Evolutionary conservation across 352 stramenopile species (phyloP).

Genomic region (Stramenopiles sp.): DNA sequence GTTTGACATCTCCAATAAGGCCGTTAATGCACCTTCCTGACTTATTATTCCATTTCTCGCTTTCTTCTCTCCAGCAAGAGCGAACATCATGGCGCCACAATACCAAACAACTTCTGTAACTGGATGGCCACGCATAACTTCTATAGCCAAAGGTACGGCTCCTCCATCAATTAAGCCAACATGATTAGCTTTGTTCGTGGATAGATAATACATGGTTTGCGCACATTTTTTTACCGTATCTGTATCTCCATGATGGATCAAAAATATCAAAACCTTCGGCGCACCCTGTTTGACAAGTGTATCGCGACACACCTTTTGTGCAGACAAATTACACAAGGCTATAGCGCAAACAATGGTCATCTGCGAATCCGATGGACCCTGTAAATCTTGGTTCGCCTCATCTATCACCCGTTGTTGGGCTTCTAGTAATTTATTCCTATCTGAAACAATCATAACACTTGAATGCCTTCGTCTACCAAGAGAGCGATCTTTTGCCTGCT

Average conservation of each 20-base stretch:
- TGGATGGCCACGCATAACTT: background rate
- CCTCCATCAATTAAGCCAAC: background rate
- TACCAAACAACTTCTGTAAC: background rate
- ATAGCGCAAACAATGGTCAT: background rate
- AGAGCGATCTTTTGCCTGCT: background rate
- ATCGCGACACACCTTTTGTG: background rate
- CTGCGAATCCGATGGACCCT: background rate
- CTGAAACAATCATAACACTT: background rate
- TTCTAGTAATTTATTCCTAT: background rate
- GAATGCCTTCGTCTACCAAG: background rate
- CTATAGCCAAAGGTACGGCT: background rate
- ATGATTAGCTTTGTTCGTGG: background rate
- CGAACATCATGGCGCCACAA: background rate
- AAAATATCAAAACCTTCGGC: background rate
- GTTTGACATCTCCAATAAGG: background rate
- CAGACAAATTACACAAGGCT: background rate
- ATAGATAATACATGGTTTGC: background rate
- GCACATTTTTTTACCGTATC: background rate
- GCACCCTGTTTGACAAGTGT: background rate
- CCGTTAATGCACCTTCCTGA: background rate
- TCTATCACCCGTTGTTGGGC: background rate
- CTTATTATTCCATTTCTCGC: background rate
- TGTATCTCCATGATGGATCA: background rate
- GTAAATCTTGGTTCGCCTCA: too few species aligned
- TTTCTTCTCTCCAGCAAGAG: background rate